Base-by-base conservation (phyloP, 1,139 yeast genomes). In the Eremothecium sinecaudum region DNA sequence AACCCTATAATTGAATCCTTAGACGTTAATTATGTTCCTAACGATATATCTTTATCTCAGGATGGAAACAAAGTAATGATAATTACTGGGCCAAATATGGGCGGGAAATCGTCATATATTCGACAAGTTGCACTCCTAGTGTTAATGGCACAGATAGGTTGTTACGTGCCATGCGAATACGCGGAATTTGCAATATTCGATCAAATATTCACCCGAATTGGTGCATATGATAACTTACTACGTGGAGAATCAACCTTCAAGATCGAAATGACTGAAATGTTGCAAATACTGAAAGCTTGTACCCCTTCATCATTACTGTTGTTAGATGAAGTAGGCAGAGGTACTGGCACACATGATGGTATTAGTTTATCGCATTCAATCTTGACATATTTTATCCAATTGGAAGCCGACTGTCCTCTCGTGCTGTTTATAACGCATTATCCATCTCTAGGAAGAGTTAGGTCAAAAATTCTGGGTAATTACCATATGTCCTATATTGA, bases 301-400 rank as follows among this genome's bases (percentile, higher is more conserved):
- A 48, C 55, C 9, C 44, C 53, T 1, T 52, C 58, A 20, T 62
- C 72, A 2, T 51, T 71, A 15, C 51, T 71, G 3, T 50, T 71
- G 0, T 48, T 71, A 25, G 77, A 71, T 48, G 76, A 71, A 43
- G 61, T 71, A 6, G 76, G 76, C 1, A 55, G 75, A 41, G 75
- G 72, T 0, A 90, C 98, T 0, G 80, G 94, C 0, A 86, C 97
- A 0, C 66, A 67, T 38, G 98, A 90, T 59, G 98, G 98, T 0
- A 79, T 79, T 23, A 75, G 94, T 1, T 75, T 90, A 22, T 96
- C 97, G 0, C 73, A 76, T 50, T 67, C 94, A 0, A 78, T 90
- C 2, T 61, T 90, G 38, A 67, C 72, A 38, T 77, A 81, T 46
- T 67, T 86, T 35, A 59, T 77, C 3, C 64, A 63, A 19, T 52